phyloP scores from a whole-genome alignment of 805 yeast species.

The Kodamaea neixiangensis region DNA sequence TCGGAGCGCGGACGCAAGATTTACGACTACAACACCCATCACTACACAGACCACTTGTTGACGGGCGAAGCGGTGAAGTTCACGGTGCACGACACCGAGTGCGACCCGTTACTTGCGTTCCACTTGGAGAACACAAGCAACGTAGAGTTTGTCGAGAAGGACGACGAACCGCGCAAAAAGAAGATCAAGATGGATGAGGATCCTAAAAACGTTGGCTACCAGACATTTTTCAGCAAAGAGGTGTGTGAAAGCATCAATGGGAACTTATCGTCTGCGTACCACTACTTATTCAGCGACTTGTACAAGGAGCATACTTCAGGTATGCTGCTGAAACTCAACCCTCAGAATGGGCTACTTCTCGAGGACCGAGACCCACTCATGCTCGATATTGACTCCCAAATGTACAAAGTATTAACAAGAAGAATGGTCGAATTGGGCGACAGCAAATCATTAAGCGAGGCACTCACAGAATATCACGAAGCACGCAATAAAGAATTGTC shows the following conservation, averaged over 20 bases:
- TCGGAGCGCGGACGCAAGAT: slow-evolving; percentile 1
- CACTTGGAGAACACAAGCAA: slow-evolving; percentile 6
- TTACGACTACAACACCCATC: slow-evolving; percentile 19
- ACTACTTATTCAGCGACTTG: slow-evolving; percentile 5
- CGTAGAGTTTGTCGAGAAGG: neutral
- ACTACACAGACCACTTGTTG: slow-evolving; percentile 14
- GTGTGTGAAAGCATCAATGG: neutral
- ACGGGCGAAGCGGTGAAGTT: neutral
- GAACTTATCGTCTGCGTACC: slow-evolving; percentile 4
- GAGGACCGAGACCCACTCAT: slow-evolving; percentile 11
- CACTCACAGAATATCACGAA: slow-evolving; percentile 5
- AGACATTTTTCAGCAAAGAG: neutral
- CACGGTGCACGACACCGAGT: neutral
- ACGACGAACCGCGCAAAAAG: neutral
- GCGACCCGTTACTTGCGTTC: slow-evolving; percentile 6
- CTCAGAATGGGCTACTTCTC: slow-evolving; percentile 6
- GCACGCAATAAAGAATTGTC: slow-evolving; percentile 4
- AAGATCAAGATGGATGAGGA: neutral
- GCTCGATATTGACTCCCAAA: slow-evolving; percentile 4
- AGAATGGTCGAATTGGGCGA: slow-evolving; percentile 1
- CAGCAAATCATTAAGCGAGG: neutral
- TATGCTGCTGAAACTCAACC: slow-evolving; percentile 4
- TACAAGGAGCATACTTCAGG: neutral
- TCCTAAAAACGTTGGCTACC: neutral
- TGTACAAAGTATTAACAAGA: neutral